Evolutionary conservation across 495 filamentous ascomycete species (phyloP), one percentile per base, ranked within the genome.

Genomic region (Elasticomyces elasticus): DNA sequence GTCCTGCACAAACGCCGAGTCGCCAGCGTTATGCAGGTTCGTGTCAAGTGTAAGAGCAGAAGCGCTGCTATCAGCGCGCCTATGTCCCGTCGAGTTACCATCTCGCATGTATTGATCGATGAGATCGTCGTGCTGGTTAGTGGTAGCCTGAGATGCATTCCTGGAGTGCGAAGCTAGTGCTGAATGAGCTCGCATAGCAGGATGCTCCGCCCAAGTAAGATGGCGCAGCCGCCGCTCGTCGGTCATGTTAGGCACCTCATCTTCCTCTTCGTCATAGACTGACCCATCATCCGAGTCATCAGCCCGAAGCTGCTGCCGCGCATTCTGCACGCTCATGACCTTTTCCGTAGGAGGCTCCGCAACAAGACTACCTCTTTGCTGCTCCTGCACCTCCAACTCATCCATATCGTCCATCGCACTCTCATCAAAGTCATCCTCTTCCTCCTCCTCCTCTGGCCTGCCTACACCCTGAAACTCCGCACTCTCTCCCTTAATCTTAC

Each of bases 341-440:
- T 15, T 22, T 10, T n/a, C 1, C 11, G 13, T n/a, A 2, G 28
- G 10, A 5, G 33, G 15, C 31, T 10, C 33, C 2, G 40, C 40
- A 17, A 3, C 42, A 45, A 17, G 3, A 24, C 11, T 15, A 23
- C 42, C 42, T 19, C 46, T 4, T 20, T 24, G 22, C 24, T 51
- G 33, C 30, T 53, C 49, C 27, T 24, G 17, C 10, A 57, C n/a
- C 45, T 61, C 58, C 24, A 61, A 42, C 37, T 61, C 58, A 40
- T 63, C 61, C 54, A 63, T 49, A 52, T 57, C 51, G 42, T 63
- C 57, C 49, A 63, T 60, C 23, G 48, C 61, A n/a, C 51, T 51
- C 28, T 77, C 77, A 54, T 75, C 76, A 49, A 71, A 74, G 20
- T 69, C 72, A 3, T 68, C 66, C 47, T 71, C 72, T 20, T 75